Evolutionary conservation across 495 filamentous ascomycete species (phyloP), one percentile per base, ranked within the genome.

Genomic region (Penicillium crystallinum): DNA sequence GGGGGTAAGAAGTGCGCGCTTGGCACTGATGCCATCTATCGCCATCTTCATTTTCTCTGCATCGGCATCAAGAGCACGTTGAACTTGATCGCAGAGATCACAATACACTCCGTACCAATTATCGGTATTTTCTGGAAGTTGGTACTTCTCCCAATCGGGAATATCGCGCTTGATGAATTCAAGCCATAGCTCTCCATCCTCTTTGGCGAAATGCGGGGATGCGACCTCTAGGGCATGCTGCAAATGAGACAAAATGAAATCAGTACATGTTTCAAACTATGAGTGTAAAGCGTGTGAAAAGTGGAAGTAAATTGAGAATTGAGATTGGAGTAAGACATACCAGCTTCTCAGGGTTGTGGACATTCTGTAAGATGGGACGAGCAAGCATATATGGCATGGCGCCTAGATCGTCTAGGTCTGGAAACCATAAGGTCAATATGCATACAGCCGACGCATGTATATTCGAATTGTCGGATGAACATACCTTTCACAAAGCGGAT

Each of bases 141-240:
- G 74, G 43, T 76, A 76, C 57, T 80, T 60, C 7, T 82, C 64
- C 78, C 81, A 86, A 35, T 74, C 66, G 3, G 81, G 81, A 49
- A 89, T 81, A 57, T 89, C 83, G 23, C 82, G 77, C 36, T 77
- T 80, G 62, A 91, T 87, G 63, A 90, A 81, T 10, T 76, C 71
- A 3, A 74, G 57, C 87, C 87, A 91, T 38, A 89, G 64, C 57
- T 89, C 86, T 27, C 65, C 72, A 52, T 82, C 77, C 36, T 80
- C 71, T 37, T 76, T 74, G 51, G 67, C 64, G 53, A 90, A 72
- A 47, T 90, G 86, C 5, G 87, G 86, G 9, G 80, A 88, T 52
- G 74, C 74, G 10, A 62, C n/a, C 66, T 90, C 87, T 51, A 90
- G 70, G 33, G 71, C 58, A 59, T 76, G 71, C 80, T 83, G 25